A percentile compares a stretch with the other conserved stretches of the same genome.
phyloP scores from a whole-genome alignment of 2,329 filamentous ascomycete species.

The Aspergillus ustus region DNA sequence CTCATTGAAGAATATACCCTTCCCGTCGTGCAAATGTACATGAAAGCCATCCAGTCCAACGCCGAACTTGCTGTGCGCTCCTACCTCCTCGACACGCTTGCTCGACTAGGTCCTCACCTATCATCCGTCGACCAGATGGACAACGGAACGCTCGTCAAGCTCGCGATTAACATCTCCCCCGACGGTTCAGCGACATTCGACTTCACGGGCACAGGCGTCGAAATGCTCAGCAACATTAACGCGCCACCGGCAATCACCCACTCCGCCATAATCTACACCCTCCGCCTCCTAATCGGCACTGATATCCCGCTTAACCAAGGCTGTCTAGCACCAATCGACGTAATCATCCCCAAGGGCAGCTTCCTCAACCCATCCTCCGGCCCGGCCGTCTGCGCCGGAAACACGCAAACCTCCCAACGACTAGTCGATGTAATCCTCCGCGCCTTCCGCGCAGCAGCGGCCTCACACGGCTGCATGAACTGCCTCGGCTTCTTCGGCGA shows the following conservation, averaged over 20 bases:
- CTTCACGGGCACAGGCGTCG: constrained; percentile 75
- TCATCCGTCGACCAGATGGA: constrained; percentile 84
- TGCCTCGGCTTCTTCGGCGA: constrained; percentile 75
- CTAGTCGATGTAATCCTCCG: constrained; percentile 83
- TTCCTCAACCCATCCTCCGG: constrained; percentile 76
- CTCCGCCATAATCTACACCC: constrained; percentile 83
- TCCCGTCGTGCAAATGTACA: constrained; percentile 78
- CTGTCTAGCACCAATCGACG: constrained; percentile 75
- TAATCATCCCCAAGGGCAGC: constrained; percentile 69
- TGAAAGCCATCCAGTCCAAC: constrained; percentile 80
- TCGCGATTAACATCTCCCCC: constrained; percentile 73
- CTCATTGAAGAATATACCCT: constrained; percentile 80
- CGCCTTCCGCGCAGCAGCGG: constrained; percentile 78
- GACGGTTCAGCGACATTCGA: constrained; percentile 79
- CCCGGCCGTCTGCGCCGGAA: constrained; percentile 81
- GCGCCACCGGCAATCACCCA: constrained; percentile 82
- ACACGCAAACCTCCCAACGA: constrained; percentile 77
- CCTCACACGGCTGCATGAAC: constrained; percentile 80
- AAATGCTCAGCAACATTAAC: constrained; percentile 81
- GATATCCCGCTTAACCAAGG: constrained; percentile 89
- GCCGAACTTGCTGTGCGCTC: constrained; percentile 77
- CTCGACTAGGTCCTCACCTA: constrained; percentile 69
- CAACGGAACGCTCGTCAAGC: constrained; percentile 76
- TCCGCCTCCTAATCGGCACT: constrained; percentile 77
- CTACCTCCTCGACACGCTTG: constrained; percentile 72